Conservation (phyloP, 257 asterid genomes). For the Marsdenia floribunda region DNA sequence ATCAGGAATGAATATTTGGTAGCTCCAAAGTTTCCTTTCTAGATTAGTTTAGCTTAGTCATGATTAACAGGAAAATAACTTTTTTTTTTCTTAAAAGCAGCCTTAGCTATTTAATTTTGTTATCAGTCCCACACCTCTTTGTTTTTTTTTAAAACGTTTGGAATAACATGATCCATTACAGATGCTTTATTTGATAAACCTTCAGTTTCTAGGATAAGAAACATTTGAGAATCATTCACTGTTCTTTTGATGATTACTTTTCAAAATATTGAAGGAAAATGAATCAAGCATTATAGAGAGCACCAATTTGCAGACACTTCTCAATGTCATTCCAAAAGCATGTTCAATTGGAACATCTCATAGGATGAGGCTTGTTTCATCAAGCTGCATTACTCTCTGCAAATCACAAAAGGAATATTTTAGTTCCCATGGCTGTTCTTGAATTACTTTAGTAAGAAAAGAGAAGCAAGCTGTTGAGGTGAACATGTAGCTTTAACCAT, state of each 20-base stretch:
- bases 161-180: neutral
- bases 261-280: neutral
- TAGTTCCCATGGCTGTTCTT: neutral
- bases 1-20: neutral
- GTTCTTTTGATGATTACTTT: neutral
- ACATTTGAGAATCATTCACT: neutral
- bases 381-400: neutral
- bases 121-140: neutral
- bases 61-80: neutral
- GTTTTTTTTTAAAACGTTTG: neutral
- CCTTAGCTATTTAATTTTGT: neutral
- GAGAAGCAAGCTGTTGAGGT: neutral
- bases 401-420: neutral
- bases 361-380: neutral
- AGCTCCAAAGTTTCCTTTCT: neutral
- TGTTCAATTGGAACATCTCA: neutral
- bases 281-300: neutral
- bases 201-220: neutral
- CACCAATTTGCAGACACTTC: neutral
- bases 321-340: neutral
- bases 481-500: neutral
- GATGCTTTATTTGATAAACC: neutral
- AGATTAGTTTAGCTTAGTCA: neutral
- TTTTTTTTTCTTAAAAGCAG: neutral
- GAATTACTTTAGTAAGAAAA: neutral